Base-by-base conservation (phyloP, 2,329 filamentous ascomycete species). In the Xylariaceae sp. region DNA sequence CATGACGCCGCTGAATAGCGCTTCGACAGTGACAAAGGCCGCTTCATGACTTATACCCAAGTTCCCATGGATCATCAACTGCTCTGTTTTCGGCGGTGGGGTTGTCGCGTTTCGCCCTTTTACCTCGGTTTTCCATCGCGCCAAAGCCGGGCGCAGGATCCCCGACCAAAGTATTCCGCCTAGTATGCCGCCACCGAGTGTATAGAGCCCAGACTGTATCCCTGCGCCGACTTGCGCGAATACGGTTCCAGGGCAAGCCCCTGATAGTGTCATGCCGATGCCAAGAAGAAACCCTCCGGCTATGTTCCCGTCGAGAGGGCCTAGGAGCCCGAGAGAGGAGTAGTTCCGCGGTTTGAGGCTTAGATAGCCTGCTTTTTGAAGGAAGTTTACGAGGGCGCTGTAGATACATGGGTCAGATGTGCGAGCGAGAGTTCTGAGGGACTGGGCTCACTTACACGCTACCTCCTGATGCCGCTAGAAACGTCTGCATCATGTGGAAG, bases 401-500 rank as follows among this genome's bases (percentile, higher is more conserved):
- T 40, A 22, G 5, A 21, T 25, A 35, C 21, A 17, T 20, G 42
- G 19, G 16, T n/a, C 2, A 4, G 22, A 14, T 16, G 23, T 35
- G 41, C 16, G 21, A 40, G 20, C 4, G 34, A 21, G 22, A 5
- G n/a, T 19, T 7, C 41, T 22, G 22, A 32, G 25, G 20, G 38
- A 21, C 42, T 42, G 21, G 21, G 22, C 46, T 25, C 35, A 67
- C 79, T 61, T 71, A 83, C 78, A 77, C 75, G 64, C 79, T 84
- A 54, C 70, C 73, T 21, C 77, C 81, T 8, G 79, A 79, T 3
- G 82, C 83, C 2, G 77, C 72, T 4, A 86, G 64, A 55, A 86
- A 86, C 8, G 74, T 72, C 62, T 84, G 75, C 22, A 83, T 60
- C 82, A 86, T 86, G 59, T 82, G 80, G 64, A 77, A 85, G 58